Base-by-base conservation (phyloP, 768 basidiomycete species). In the Pleurotus tuber-regium region DNA sequence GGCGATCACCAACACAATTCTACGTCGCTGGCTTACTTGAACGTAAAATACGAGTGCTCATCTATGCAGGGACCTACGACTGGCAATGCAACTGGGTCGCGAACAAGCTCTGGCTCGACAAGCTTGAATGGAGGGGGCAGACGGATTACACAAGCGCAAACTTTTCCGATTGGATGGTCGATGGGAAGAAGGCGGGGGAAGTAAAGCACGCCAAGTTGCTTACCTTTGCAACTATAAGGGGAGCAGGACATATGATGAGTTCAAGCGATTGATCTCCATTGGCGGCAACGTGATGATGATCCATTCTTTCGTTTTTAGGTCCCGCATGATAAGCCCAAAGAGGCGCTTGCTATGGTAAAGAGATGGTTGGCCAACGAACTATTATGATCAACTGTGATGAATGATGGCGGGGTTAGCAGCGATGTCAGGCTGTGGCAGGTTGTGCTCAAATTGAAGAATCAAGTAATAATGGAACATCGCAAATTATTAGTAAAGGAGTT, bases 21-120 rank as follows among this genome's bases (percentile, higher is more conserved):
- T 85, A 89, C 61, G 81, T 89, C 53, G 72, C 82, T 0, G 76
- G 71, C 4, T 78, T 92, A 31, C 77, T 92, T 7, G 89, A 92
- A 53, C 78, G 88, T n/a, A 86, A 85, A 1, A 67, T 94, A 16
- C 79, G 83, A 4, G 70, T 89, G 29, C 74, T 92, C 35, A 83
- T 87, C 41, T 89, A 89, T 56, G 84, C 83, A 1, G 87, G 87
- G 16, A 85, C 81, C 38, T 85, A 84, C 56, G 86, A 88, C 59
- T 89, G 86, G 85, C 85, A 85, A 54, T 90, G 87, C 62, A 88
- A 89, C 62, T 87, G 82, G 80, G 68, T 88, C 24, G 83, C 85
- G 12, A 92, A 92, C 66, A 80, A 80, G 60, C 71, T 81, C 35
- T 92, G 90, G 90, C 79, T 85, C 5, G 78, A 88, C 43, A 71